phyloP scores from a whole-genome alignment of 768 basidiomycete genomes.

The Tephrocybe sp. region DNA sequence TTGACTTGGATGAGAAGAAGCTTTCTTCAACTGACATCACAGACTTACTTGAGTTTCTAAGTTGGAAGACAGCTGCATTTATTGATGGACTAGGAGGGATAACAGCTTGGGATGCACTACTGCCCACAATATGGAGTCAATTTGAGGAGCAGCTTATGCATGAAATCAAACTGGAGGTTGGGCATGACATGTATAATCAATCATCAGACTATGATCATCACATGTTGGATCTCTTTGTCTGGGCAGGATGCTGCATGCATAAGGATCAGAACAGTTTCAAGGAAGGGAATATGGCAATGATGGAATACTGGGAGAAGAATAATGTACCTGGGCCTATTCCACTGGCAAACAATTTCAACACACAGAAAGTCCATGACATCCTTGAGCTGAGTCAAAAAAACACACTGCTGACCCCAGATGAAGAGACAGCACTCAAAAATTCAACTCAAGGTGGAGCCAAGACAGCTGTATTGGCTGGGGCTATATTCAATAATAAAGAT shows the following conservation, averaged over 20 bases:
- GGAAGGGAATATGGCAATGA: conserved; percentile 27
- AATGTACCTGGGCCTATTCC: conserved; percentile 21
- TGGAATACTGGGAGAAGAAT: conserved; percentile 23
- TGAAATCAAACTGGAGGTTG: conserved; percentile 18
- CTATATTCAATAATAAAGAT: conserved; percentile 34
- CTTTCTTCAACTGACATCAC: conserved; percentile 7
- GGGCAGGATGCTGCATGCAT: conserved; percentile 39
- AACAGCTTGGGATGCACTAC: conserved; percentile 23
- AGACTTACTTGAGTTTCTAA: conserved; percentile 21
- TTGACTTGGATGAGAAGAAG: conserved; percentile 18
- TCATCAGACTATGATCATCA: conserved; percentile 18
- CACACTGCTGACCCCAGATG: neutral
- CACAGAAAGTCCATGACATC: conserved; percentile 8
- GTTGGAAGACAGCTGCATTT: conserved; percentile 20
- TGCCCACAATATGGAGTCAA: no score
- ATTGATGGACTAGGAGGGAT: conserved; percentile 20
- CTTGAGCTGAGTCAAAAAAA: neutral
- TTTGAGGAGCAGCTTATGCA: conserved; percentile 21
- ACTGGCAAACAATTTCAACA: conserved; percentile 30
- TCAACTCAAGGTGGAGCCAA: conserved; percentile 24
- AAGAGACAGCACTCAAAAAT: conserved; percentile 2
- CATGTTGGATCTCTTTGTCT: conserved; percentile 28
- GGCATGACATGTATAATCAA: conserved; percentile 20
- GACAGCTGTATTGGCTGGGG: conserved; percentile 25
- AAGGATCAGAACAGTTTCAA: conserved; percentile 36